These are phyloP conservation scores for Barnettozyma hawaiiensis DNA, from an alignment of 1,139 yeast species.

Conservation along the genomic window DNA sequence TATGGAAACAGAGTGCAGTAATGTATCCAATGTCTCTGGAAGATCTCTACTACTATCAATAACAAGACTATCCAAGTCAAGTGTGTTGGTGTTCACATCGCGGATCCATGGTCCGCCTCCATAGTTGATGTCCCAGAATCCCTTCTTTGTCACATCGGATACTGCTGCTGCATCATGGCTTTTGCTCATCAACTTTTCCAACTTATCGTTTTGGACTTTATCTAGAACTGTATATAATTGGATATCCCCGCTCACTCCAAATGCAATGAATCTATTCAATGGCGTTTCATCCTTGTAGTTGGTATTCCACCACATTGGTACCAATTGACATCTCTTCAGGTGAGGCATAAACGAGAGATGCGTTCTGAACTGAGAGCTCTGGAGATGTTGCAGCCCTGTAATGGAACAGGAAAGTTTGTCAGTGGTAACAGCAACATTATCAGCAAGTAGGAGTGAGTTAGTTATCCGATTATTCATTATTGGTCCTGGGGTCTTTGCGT, in stretches of 20 bases:
- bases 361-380: constrained; percentile 16
- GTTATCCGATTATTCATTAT: constrained; percentile 36
- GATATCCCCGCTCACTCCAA: constrained; percentile 49
- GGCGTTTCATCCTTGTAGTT: constrained; percentile 1
- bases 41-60: neutral
- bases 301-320: constrained; percentile 33
- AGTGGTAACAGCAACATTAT: constrained; percentile 31
- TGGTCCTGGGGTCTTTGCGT: constrained; percentile 32
- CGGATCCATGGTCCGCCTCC: constrained; percentile 16
- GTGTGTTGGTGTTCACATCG: constrained; percentile 13
- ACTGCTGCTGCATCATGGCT: constrained; percentile 2
- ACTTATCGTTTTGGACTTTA: constrained; percentile 7
- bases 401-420: constrained; percentile 42
- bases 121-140: constrained; percentile 20
- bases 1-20: constrained; percentile 15
- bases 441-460: constrained; percentile 33
- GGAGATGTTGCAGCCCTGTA: constrained; percentile 18
- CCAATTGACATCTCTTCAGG: constrained; percentile 31
- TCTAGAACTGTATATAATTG: constrained; percentile 26
- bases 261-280: constrained; percentile 30
- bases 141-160: constrained; percentile 16
- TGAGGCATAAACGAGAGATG: constrained; percentile 41
- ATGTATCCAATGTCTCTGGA: constrained; percentile 8
- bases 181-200: constrained; percentile 18
- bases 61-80: constrained; percentile 15